Percentiles rank a stretch among this genome's conserved stretches.
These are phyloP conservation scores for Melanomma pulvis-pyrius DNA, from an alignment of 495 filamentous ascomycete species.

Conservation along the genomic window DNA sequence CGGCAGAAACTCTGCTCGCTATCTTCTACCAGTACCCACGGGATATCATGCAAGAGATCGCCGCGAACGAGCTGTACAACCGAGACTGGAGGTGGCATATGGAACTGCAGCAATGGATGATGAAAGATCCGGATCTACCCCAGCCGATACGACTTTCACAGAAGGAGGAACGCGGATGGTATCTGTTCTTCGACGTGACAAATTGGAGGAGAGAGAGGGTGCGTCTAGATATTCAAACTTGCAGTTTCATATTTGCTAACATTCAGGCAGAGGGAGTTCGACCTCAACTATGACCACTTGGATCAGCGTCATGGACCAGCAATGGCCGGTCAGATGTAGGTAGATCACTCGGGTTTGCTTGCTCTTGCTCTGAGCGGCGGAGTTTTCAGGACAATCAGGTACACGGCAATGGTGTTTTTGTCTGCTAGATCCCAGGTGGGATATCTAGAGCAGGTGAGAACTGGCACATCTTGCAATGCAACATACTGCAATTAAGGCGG, in stretches of 20 bases:
- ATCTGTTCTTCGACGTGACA: conserved; percentile 83
- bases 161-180: conserved; percentile 80
- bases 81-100: conserved; percentile 96
- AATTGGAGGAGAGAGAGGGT: conserved; percentile 84
- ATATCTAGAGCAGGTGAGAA: background rate
- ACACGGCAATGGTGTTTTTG: background rate
- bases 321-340: background rate
- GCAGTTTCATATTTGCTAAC: conserved; percentile 24
- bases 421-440: background rate
- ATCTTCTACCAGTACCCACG: conserved; percentile 91
- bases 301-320: conserved; percentile 59
- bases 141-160: conserved; percentile 67
- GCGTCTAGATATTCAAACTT: conserved; percentile 45
- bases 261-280: conserved; percentile 68
- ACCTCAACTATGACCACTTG: conserved; percentile 76
- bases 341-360: background rate
- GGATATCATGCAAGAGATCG: conserved; percentile 82
- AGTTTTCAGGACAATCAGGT: background rate
- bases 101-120: conserved; percentile 84
- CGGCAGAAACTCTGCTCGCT: conserved; percentile 88
- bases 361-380: background rate
- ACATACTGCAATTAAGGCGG: background rate
- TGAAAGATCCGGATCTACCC: conserved; percentile 75
- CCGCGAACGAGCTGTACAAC: conserved; percentile 73
- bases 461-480: background rate